Evolutionary conservation across 2,329 filamentous ascomycete species (phyloP), one percentile per base, ranked within the genome.

Genomic region (Claviceps fusiformis): DNA sequence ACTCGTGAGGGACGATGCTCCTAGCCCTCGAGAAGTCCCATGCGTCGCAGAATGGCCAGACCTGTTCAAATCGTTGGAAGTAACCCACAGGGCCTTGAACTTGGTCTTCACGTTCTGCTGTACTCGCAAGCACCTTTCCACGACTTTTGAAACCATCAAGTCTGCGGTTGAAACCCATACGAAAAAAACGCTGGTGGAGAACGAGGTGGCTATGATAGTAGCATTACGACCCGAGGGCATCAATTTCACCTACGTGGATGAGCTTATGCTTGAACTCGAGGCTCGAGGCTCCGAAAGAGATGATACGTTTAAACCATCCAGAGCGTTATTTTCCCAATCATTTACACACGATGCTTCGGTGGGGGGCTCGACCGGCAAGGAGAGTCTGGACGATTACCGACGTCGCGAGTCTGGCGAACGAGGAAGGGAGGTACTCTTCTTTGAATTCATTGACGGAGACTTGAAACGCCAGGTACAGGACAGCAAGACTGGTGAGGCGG

Each of bases 81-180:
- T 85, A 66, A 87, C 85, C 0, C 87, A 97, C 67, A 81, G 83
- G 58, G 92, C 93, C 1, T 72, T 98, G 57, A 98, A 95, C 62
- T 73, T 97, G 1, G 89, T 97, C 0, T 95, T 89, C 63, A 97
- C 93, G 0, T 97, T 98, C 66, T 95, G 89, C 72, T 93, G 85
- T 66, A 92, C 92, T 1, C 83, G 93, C 49, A 96, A 95, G 66
- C 88, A 97, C 63, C 78, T 97, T 33, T 84, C 88, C 0, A 97
- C 93, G 0, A 96, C 92, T 0, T 89, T 96, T 61, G 87, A 93
- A 17, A 95, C 86, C 6, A 87, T 98, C 50, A 89, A 85, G 62
- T 80, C 82, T 9, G 81, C 92, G 0, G 92, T 97, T 0, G 89
- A 96, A 68, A 81, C 80, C 0, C 89, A 96, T 65, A 90, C 83